Conservation (phyloP, 2,329 filamentous ascomycete species). For the Xylariaceae sp. region DNA sequence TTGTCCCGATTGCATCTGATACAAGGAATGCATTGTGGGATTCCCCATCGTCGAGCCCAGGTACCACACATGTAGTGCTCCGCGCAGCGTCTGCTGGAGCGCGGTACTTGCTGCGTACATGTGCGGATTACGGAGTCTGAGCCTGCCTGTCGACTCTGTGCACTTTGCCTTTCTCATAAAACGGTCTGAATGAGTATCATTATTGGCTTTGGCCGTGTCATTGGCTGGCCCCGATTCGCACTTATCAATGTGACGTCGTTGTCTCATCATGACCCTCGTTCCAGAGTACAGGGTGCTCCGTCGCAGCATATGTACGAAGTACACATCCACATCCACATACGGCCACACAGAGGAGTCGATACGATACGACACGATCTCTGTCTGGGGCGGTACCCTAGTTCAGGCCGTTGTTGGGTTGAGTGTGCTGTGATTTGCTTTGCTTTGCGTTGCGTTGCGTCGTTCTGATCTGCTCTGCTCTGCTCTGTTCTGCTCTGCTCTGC, state of each 20-base stretch:
- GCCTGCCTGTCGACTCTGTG: too few relatives aligned
- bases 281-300: neutral
- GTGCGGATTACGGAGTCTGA: too few relatives aligned
- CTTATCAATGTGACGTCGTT: slow-evolving; percentile 13
- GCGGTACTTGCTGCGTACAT: neutral
- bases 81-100: neutral
- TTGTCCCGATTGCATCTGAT: neutral
- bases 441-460: neutral
- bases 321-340: too few relatives aligned
- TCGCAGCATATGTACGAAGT: too few relatives aligned
- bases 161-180: neutral
- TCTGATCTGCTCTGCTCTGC: neutral
- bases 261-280: neutral
- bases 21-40: neutral
- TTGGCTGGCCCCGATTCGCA: neutral
- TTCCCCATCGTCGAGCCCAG: neutral
- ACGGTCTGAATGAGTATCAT: neutral
- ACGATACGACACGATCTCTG: neutral
- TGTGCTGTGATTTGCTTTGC: neutral
- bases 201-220: neutral
- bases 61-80: neutral
- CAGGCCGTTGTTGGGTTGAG: neutral
- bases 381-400: neutral
- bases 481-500: neutral
- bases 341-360: too few relatives aligned